A percentile compares a stretch with the other conserved stretches of the same genome.
These are phyloP conservation scores for Helianthus annuus DNA, from an alignment of 129 eudicot species.

Conservation along the genomic window HanXRQr2.0-SUNRISE NC_035434.2:29781757-29782256, in stretches of 20 bases:
- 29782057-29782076: conserved; percentile 90
- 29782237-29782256: too few species aligned
- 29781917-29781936: conserved; percentile 43
- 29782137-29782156: background rate
- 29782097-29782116: conserved; percentile 40
- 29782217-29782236: too few species aligned
- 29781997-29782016: conserved; percentile 8
- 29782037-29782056: conserved; percentile 88
- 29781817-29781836: too few species aligned
- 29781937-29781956: conserved; percentile 65
- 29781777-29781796: too few species aligned
- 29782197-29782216: background rate
- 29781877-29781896: conserved; percentile 51
- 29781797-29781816: too few species aligned
- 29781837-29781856: conserved; percentile 39
- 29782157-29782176: conserved; percentile 8
- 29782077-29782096: conserved; percentile 87
- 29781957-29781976: conserved; percentile 77
- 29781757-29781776: too few species aligned
- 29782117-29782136: background rate
- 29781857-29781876: conserved; percentile 35
- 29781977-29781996: conserved; percentile 57
- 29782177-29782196: conserved; percentile 1
- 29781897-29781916: conserved; percentile 36
- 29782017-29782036: conserved; percentile 56